Conservation (phyloP, 805 yeast species). For the Peterozyma xylosa region DNA sequence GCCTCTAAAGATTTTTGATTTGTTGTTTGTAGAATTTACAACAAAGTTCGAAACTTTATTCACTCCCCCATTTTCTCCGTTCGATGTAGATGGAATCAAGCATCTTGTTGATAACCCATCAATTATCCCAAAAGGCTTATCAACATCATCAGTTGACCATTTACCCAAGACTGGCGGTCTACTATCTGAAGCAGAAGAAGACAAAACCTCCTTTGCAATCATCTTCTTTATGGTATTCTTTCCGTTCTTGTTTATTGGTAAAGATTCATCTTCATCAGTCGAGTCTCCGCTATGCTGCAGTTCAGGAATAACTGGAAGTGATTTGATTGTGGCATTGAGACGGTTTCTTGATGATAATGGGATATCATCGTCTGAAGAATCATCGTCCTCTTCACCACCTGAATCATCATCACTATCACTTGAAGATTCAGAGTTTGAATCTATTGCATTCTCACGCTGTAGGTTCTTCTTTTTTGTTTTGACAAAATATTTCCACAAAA, state of each 20-base stretch:
- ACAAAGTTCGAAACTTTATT: not conserved
- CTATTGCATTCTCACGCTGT: not conserved
- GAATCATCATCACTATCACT: constrained; percentile 16
- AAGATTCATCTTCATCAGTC: constrained; percentile 84
- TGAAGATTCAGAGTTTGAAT: constrained; percentile 15
- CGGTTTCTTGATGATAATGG: not conserved
- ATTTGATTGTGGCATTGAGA: too few relatives aligned
- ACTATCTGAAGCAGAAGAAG: constrained; percentile 76
- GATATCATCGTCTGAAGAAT: constrained; percentile 1
- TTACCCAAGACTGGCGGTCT: constrained; percentile 91
- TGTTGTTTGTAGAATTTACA: not conserved
- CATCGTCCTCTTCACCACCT: constrained; percentile 17
- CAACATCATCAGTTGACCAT: constrained; percentile 70
- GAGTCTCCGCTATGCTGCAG: constrained; percentile 64
- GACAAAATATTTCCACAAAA: constrained; percentile 71
- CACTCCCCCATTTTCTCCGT: not conserved
- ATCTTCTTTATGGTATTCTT: constrained; percentile 56
- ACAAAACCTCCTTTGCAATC: constrained; percentile 88
- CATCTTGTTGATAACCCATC: constrained; percentile 92
- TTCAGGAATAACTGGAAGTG: constrained; percentile 14
- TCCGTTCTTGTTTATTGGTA: constrained; percentile 63
- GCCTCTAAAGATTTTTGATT: not conserved
- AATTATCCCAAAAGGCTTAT: constrained; percentile 84
- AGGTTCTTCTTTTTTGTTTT: constrained; percentile 12
- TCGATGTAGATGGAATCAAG: constrained; percentile 35